Evolutionary conservation across 148 eudicot species (phyloP).

Genomic region (Silene latifolia): DNA sequence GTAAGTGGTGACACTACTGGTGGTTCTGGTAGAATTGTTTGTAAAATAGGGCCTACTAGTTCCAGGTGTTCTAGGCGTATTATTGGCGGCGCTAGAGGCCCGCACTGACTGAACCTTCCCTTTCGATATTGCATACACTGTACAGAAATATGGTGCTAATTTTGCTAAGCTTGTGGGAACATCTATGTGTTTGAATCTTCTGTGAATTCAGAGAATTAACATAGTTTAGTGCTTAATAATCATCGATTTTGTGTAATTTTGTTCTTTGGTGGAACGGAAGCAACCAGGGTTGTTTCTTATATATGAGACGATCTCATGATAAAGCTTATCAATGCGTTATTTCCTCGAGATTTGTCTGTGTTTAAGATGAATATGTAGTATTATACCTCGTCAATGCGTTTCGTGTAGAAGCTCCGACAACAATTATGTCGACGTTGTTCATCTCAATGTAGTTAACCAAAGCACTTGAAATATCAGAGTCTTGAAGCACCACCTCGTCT

Average conservation of each 20-base stretch:
- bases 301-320: too few species aligned
- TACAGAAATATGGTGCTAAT: conserved; percentile 56
- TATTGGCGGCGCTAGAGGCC: conserved; percentile 31
- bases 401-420: conserved; percentile 59
- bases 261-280: too few species aligned
- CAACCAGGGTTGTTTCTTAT: too few species aligned
- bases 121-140: conserved; percentile 52
- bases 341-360: background rate
- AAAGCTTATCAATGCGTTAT: too few species aligned
- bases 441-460: conserved; percentile 39
- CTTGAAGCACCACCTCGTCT: conserved; percentile 59
- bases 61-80: background rate
- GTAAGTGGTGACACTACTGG: background rate
- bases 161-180: conserved; percentile 50
- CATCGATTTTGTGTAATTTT: background rate
- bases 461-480: conserved; percentile 46
- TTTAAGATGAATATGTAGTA: background rate
- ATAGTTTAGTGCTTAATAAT: too few species aligned
- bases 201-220: conserved; percentile 13
- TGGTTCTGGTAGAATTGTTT: background rate
- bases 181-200: conserved; percentile 52
- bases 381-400: conserved; percentile 47
- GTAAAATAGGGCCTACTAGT: conserved; percentile 9
- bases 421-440: conserved; percentile 37
- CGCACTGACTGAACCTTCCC: conserved; percentile 40